A percentile compares a stretch with the other conserved stretches of the same genome.
These are phyloP conservation scores for Chlorella sp. DNA, from an alignment of 139 green algal genomes.

Conservation along the genomic window DNA sequence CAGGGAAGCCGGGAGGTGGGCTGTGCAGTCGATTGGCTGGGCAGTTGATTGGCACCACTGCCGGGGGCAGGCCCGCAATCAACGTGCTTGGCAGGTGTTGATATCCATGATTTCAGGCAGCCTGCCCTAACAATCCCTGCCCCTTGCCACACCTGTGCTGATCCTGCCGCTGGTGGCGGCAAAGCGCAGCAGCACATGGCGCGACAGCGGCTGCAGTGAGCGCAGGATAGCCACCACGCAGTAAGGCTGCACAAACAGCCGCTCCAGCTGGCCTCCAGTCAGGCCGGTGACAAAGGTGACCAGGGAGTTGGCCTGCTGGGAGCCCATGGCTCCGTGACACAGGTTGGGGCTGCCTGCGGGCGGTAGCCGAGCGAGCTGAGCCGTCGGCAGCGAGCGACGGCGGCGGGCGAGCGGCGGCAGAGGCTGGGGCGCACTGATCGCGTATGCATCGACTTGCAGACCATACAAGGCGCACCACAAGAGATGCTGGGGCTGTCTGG, in stretches of 20 bases:
- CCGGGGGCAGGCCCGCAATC: background rate
- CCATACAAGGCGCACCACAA: no score
- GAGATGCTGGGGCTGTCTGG: no score
- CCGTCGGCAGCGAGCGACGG: background rate
- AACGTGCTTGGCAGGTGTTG: no score
- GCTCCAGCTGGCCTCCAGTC: background rate
- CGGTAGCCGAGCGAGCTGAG: background rate
- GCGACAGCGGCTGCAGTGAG: slow-evolving; percentile 66
- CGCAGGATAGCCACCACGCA: slow-evolving; percentile 71
- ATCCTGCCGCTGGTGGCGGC: background rate
- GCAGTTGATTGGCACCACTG: background rate
- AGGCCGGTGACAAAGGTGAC: slow-evolving; percentile 18
- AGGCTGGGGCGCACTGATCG: no score
- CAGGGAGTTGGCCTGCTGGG: background rate
- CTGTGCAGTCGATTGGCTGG: background rate
- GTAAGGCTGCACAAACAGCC: slow-evolving; percentile 22
- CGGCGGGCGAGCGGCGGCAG: background rate
- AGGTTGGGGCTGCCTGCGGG: background rate
- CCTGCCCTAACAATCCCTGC: background rate
- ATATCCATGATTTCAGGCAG: no score
- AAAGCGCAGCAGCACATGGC: slow-evolving; percentile 74
- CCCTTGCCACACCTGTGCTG: background rate
- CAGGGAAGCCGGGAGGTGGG: background rate
- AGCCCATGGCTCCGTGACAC: background rate
- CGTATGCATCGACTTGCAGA: no score